Evolutionary conservation across 495 filamentous ascomycete species (phyloP).

Genomic region (Penicillium daleae): DNA sequence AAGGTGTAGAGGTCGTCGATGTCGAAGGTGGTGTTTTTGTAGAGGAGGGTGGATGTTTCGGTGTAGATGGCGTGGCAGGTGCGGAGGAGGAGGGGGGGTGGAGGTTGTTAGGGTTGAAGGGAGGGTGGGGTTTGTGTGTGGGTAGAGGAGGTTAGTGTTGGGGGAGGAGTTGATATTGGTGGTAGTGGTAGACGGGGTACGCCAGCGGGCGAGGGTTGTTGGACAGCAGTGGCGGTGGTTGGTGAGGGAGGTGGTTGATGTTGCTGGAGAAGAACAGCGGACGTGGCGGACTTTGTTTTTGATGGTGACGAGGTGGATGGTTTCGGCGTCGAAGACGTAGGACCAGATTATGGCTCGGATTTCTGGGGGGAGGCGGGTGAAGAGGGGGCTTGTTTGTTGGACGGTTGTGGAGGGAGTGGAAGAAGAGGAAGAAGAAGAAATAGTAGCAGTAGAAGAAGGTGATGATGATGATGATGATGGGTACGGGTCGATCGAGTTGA

Average conservation of each 20-base stretch:
- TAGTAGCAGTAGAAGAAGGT: not conserved
- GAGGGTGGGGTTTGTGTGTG: slow-evolving; percentile 41
- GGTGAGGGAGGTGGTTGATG: slow-evolving; percentile 24
- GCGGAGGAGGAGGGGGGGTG: slow-evolving; percentile 35
- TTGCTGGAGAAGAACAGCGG: slow-evolving; percentile 29
- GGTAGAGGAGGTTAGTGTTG: slow-evolving; percentile 40
- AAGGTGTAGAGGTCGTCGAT: slow-evolving; percentile 49
- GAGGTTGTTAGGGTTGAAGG: slow-evolving; percentile 33
- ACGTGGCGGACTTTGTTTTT: slow-evolving; percentile 49
- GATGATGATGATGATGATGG: slow-evolving; percentile 1
- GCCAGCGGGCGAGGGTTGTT: slow-evolving; percentile 43
- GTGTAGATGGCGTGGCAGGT: slow-evolving; percentile 48
- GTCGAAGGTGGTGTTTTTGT: slow-evolving; percentile 38
- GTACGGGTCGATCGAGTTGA: not conserved
- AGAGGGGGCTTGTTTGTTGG: slow-evolving; percentile 31
- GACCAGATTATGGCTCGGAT: slow-evolving; percentile 60
- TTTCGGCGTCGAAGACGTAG: slow-evolving; percentile 52
- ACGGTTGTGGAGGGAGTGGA: slow-evolving; percentile 16
- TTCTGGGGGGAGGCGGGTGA: slow-evolving; percentile 51
- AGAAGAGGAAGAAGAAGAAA: not conserved
- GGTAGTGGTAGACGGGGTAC: slow-evolving; percentile 18
- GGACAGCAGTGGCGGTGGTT: slow-evolving; percentile 47
- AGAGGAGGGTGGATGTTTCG: slow-evolving; percentile 41
- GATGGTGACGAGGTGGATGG: slow-evolving; percentile 46
- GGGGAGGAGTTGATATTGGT: slow-evolving; percentile 13